Evolutionary conservation across 148 eudicot species (phyloP).

Genomic region (Diospyros lotus): DNA sequence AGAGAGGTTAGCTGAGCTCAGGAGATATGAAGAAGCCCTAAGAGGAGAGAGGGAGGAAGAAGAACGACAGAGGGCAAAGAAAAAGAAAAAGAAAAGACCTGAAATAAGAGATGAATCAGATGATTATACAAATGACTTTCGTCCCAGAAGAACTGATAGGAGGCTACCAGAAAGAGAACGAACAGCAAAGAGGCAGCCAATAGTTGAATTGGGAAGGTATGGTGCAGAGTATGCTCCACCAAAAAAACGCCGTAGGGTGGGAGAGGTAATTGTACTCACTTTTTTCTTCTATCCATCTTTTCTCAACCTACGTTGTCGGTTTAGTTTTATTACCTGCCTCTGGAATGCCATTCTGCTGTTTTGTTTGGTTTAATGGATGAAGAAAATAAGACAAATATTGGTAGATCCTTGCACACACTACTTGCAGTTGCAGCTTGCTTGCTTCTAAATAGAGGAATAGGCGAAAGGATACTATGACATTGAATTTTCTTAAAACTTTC

Average conservation of each 20-base stretch:
- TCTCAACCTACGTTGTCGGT: background rate
- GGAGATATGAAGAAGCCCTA: constrained; percentile 58
- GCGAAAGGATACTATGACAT: background rate
- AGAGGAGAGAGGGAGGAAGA: constrained; percentile 86
- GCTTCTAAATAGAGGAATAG: background rate
- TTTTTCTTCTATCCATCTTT: background rate
- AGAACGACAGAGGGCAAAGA: constrained; percentile 56
- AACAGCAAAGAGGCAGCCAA: constrained; percentile 47
- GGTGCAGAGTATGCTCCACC: constrained; percentile 53
- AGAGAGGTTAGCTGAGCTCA: constrained; percentile 44
- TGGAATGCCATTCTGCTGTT: background rate
- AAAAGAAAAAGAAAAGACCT: constrained; percentile 54
- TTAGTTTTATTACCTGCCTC: background rate
- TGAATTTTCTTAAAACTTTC: background rate
- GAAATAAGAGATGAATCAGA: constrained; percentile 59
- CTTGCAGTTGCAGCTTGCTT: background rate
- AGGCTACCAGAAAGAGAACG: constrained; percentile 60
- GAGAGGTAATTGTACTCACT: constrained; percentile 61
- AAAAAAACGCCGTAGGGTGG: constrained; percentile 80
- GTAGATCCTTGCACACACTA: too few relatives aligned
- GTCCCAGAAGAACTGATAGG: constrained; percentile 47
- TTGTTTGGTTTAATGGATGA: background rate
- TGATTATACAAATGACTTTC: constrained; percentile 51
- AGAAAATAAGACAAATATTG: background rate
- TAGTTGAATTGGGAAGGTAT: constrained; percentile 49